phyloP scores from a whole-genome alignment of 2,329 filamentous ascomycete genomes.

The Dryadomyces quercus-mongolicae region DNA sequence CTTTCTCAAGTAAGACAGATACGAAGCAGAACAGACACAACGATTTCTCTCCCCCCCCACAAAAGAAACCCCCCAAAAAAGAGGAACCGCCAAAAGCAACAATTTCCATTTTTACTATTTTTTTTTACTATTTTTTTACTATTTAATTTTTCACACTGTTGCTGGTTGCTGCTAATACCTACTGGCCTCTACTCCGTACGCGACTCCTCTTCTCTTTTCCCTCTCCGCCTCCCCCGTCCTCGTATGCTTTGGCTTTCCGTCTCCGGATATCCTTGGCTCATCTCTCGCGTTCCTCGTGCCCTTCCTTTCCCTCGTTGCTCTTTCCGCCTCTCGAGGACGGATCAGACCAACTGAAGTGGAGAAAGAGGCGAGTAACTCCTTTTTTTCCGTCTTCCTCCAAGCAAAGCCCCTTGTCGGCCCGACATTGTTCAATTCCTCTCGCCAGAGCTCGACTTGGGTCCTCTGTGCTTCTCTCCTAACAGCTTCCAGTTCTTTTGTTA shows the following conservation, averaged over 20 bases:
- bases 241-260: background rate
- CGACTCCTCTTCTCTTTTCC: background rate
- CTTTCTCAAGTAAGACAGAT: no score
- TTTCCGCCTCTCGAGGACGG: background rate
- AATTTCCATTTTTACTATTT: slow-evolving; percentile 11
- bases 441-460: background rate
- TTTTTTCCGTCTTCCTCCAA: slow-evolving; percentile 1
- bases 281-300: background rate
- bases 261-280: background rate
- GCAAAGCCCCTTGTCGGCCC: background rate
- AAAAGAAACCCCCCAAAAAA: slow-evolving; percentile 1
- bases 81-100: slow-evolving; percentile 3
- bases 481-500: background rate
- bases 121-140: slow-evolving; percentile 16
- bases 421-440: background rate
- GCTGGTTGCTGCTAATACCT: background rate
- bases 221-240: background rate
- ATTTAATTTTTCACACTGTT: slow-evolving; percentile 6
- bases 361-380: background rate
- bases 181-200: background rate
- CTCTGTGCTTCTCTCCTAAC: background rate
- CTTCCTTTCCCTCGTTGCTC: background rate
- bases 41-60: background rate
- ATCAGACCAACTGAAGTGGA: background rate
- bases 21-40: no score